Percentiles rank a stretch among this genome's conserved stretches.
Evolutionary conservation across 2,329 filamentous ascomycete genomes (phyloP).

Genomic region (Beauveria sp.): DNA sequence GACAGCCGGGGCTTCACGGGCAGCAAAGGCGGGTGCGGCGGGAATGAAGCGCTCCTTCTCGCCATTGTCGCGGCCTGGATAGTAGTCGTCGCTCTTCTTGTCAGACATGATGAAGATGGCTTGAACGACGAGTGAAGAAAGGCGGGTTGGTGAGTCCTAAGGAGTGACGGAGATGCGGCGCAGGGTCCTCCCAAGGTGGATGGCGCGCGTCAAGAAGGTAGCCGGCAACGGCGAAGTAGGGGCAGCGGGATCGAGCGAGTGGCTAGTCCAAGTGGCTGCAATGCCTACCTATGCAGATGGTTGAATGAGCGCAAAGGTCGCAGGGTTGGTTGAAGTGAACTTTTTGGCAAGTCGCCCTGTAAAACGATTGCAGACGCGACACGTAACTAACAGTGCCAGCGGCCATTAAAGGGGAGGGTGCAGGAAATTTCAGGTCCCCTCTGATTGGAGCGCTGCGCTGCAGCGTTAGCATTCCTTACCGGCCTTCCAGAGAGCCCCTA

Average conservation of each 20-base stretch:
- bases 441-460: constrained; percentile 7
- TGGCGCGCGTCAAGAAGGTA: background rate
- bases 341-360: background rate
- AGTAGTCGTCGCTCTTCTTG: constrained; percentile 12
- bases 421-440: constrained; percentile 10
- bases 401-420: constrained; percentile 7
- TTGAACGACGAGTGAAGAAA: background rate
- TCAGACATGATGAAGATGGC: constrained; percentile 7
- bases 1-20: constrained; percentile 3
- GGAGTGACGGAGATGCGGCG: background rate
- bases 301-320: background rate
- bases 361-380: constrained; percentile 6
- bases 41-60: constrained; percentile 13
- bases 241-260: background rate
- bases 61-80: constrained; percentile 5
- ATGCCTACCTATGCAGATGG: background rate
- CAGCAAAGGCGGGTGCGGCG: background rate
- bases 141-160: background rate
- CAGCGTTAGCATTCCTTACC: background rate
- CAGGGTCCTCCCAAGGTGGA: background rate
- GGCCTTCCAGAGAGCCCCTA: background rate
- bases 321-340: background rate
- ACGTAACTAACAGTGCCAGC: constrained; percentile 3
- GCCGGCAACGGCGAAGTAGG: background rate
- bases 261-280: background rate